Percentiles rank a stretch among this genome's conserved stretches.
phyloP scores from a whole-genome alignment of 108 stramenopile species.

The Epipyxis sp. region DNA sequence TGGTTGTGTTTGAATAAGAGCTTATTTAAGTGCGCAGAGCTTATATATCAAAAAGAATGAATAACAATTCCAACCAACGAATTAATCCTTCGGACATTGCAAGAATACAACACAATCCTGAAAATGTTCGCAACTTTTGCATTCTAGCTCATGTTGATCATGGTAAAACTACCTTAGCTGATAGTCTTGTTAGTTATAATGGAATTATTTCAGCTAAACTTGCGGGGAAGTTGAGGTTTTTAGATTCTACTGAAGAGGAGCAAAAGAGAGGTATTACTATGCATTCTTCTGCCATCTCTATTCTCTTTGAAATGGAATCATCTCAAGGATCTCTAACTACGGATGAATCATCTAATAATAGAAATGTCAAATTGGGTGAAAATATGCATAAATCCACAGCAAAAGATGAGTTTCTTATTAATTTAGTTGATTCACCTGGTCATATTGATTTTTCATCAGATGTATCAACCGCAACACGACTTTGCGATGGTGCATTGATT shows the following conservation, averaged over 20 bases:
- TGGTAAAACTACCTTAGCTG: slow-evolving; percentile 59
- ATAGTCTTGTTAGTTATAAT: slow-evolving; percentile 58
- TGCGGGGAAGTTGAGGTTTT: slow-evolving; percentile 58
- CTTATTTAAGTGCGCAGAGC: too few species aligned
- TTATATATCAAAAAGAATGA: too few species aligned
- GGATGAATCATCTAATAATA: slow-evolving; percentile 8
- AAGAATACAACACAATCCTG: slow-evolving; percentile 33
- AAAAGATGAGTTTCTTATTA: slow-evolving; percentile 66
- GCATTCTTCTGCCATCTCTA: slow-evolving; percentile 79
- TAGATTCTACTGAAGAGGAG: slow-evolving; percentile 76
- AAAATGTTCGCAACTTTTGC: slow-evolving; percentile 57
- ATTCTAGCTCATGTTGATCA: slow-evolving; percentile 66
- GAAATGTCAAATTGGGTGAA: too few species aligned
- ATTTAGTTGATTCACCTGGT: slow-evolving; percentile 92
- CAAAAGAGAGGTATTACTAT: slow-evolving; percentile 96
- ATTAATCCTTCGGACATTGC: not conserved
- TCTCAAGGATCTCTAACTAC: too few species aligned
- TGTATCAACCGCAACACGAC: slow-evolving; percentile 81
- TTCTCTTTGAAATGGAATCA: slow-evolving; percentile 59
- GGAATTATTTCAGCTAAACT: slow-evolving; percentile 61
- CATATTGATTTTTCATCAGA: slow-evolving; percentile 95
- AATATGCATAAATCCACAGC: not conserved
- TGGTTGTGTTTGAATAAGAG: too few species aligned
- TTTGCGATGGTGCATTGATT: slow-evolving; percentile 86
- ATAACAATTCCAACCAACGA: too few species aligned